These are phyloP conservation scores for Penicilliopsis zonata DNA, from an alignment of 495 filamentous ascomycete genomes.

Conservation along the genomic window DNA sequence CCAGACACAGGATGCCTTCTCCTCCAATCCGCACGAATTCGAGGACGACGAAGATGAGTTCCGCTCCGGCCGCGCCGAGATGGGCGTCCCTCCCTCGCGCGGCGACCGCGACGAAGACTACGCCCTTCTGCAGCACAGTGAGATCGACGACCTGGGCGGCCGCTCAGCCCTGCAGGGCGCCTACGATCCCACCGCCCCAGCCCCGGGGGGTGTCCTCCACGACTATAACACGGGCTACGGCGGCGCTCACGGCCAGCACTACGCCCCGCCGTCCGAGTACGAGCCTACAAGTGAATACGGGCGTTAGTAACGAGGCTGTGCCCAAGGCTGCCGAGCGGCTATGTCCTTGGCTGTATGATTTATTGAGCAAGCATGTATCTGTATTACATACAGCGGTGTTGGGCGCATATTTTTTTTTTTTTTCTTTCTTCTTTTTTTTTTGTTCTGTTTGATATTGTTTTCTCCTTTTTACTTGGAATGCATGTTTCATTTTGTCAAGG, in stretches of 20 bases:
- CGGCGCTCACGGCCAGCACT: slow-evolving; percentile 31
- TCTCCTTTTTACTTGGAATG: not conserved
- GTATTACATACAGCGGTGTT: too few relatives aligned
- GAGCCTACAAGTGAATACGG: slow-evolving; percentile 9
- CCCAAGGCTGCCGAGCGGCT: too few relatives aligned
- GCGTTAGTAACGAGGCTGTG: too few relatives aligned
- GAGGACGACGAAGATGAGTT: slow-evolving; percentile 38
- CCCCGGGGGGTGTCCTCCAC: slow-evolving; percentile 20
- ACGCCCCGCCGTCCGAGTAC: slow-evolving; percentile 15
- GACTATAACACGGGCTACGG: slow-evolving; percentile 37
- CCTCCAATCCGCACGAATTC: slow-evolving; percentile 37
- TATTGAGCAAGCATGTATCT: too few relatives aligned
- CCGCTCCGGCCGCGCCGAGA: slow-evolving; percentile 28
- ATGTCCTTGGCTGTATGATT: too few relatives aligned
- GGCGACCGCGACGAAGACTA: slow-evolving; percentile 35
- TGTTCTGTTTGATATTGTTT: not conserved
- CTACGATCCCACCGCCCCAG: slow-evolving; percentile 28
- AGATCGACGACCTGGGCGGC: slow-evolving; percentile 28
- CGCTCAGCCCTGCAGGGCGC: slow-evolving; percentile 24
- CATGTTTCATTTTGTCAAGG: not conserved
- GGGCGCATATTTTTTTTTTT: not conserved
- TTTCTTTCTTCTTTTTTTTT: not conserved
- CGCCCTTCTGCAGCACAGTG: slow-evolving; percentile 32
- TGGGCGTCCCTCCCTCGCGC: slow-evolving; percentile 19
- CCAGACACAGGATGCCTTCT: slow-evolving; percentile 38